phyloP scores from a whole-genome alignment of 176 grass and related monocot species.

The bread wheat (Triticum aestivum) region IWGSC_CS_RefSeq_v2.1 NC_057811.1:430577311-430577810 shows the following conservation, averaged over 20 bases:
- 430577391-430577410: slow-evolving; percentile 30
- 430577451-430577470: background rate
- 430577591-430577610: too few relatives aligned
- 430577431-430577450: slow-evolving; percentile 49
- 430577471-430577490: slow-evolving; percentile 22
- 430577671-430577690: too few relatives aligned
- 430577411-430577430: slow-evolving; percentile 43
- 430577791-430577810: too few relatives aligned
- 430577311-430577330: background rate
- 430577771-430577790: too few relatives aligned
- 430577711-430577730: too few relatives aligned
- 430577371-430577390: background rate
- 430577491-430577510: background rate
- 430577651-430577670: too few relatives aligned
- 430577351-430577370: slow-evolving; percentile 12
- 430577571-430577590: too few relatives aligned
- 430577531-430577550: slow-evolving; percentile 18
- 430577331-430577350: background rate
- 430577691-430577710: too few relatives aligned
- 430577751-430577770: too few relatives aligned
- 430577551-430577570: slow-evolving; percentile 38
- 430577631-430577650: too few relatives aligned
- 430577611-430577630: too few relatives aligned
- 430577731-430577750: too few relatives aligned
- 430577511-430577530: background rate